phyloP scores from a whole-genome alignment of 257 asterid species.

The Coffea canephora region DNA sequence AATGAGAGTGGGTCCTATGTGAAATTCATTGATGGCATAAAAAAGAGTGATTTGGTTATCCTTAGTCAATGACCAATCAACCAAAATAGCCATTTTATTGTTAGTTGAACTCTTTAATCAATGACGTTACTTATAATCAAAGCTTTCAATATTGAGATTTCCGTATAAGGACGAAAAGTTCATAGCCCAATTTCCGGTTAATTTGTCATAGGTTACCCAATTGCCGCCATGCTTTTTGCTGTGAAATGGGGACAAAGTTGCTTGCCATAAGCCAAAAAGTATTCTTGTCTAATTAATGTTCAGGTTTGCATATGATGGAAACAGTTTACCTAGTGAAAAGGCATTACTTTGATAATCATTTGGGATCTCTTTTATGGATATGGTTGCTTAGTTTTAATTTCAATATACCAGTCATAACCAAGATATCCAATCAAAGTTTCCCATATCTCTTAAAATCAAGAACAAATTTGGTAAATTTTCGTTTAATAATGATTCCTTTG shows the following conservation, averaged over 20 bases:
- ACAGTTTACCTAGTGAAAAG: neutral
- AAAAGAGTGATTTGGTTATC: neutral
- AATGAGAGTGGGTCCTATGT: neutral
- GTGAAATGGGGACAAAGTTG: neutral
- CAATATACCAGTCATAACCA: neutral
- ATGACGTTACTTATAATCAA: neutral
- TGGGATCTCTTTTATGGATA: neutral
- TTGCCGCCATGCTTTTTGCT: neutral
- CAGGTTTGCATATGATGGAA: neutral
- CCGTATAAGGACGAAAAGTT: neutral
- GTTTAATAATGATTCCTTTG: too few species aligned
- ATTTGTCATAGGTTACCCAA: neutral
- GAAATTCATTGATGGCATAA: neutral
- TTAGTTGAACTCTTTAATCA: neutral
- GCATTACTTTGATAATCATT: neutral
- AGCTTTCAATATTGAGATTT: neutral
- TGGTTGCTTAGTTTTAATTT: neutral
- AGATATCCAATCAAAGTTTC: too few species aligned
- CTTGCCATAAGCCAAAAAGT: constrained; percentile 7
- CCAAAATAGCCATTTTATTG: neutral
- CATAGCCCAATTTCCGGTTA: neutral
- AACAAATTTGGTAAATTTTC: too few species aligned
- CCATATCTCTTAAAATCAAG: too few species aligned
- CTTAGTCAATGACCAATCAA: neutral
- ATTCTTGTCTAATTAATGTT: neutral